Base-by-base conservation (phyloP, 1,284 basidiomycete species). In the Sanguinoderma infundibulare region DNA sequence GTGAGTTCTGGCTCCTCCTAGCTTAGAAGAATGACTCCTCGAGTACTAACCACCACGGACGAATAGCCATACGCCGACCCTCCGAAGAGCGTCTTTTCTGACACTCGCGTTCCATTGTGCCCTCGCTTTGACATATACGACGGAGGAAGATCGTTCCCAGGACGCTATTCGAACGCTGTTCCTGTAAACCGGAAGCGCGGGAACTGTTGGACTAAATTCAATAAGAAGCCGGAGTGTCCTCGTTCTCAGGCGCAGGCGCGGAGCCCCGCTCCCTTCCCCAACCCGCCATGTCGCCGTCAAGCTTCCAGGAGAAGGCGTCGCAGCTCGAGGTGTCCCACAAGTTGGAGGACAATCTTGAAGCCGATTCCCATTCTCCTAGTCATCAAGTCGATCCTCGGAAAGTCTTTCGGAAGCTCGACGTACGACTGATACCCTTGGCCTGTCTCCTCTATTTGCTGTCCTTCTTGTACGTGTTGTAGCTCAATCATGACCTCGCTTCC, bases 371-470 rank as follows among this genome's bases (percentile, higher is more conserved):
- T 7, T 15, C 32, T 8, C 49, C n/a, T 9, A 32, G 2, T 9
- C 9, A 34, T 34, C 3, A 51, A 6, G 39, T 54, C 7, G 53
- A 42, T 26, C 4, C 38, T n/a, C 15, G 28, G 17, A 39, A 40
- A 20, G 59, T 72, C 15, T 40, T 70, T 24, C 62, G 70, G 36
- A 72, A 71, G 56, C 36, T 72, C 6, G 70, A 72, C 44, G 40
- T 61, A 32, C 59, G 64, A 39, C 70, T 87, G 39, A 71, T 87
- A 22, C 85, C 85, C 1, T 79, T 86, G 44, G 73, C 87, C 46
- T 87, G 84, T 1, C 68, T 87, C 26, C 74, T 91, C 24, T 91
- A 88, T 72, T 80, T 91, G 15, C 74, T 90, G 53, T 87, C 63
- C 17, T 65, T 57, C 44, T 44, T 65, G 63, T 65, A 47, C 53